A percentile compares a stretch with the other conserved stretches of the same genome.
These are phyloP conservation scores for Polytrichum formosum DNA, from an alignment of 225 moss, liverwort and hornwort genomes.

Conservation along the genomic window DNA sequence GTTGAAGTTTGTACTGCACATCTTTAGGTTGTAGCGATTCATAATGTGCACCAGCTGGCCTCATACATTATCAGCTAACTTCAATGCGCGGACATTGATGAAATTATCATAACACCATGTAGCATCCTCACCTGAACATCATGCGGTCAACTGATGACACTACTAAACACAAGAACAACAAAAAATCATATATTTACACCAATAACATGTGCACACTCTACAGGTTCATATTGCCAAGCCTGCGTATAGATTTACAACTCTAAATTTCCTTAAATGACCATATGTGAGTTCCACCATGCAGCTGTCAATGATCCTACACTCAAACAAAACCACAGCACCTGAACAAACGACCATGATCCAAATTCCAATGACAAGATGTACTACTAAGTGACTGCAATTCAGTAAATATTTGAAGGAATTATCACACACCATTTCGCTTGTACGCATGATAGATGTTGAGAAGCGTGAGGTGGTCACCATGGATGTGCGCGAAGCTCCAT, in stretches of 20 bases:
- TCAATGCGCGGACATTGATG: conserved; percentile 86
- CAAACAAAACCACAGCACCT: too few relatives aligned
- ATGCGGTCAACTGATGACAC: not conserved
- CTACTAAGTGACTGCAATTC: not conserved
- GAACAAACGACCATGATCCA: too few relatives aligned
- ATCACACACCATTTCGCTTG: conserved; percentile 88
- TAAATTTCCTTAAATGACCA: too few relatives aligned
- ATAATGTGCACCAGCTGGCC: conserved; percentile 96
- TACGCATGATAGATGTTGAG: conserved; percentile 99
- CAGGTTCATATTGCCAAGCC: too few relatives aligned
- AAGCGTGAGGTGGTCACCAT: conserved; percentile 98
- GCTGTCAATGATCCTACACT: too few relatives aligned
- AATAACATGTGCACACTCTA: too few relatives aligned
- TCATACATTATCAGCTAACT: conserved; percentile 94
- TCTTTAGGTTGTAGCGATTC: conserved; percentile 98
- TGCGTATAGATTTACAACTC: too few relatives aligned
- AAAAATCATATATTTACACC: too few relatives aligned
- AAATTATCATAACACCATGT: conserved; percentile 99
- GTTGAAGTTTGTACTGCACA: conserved; percentile 98
- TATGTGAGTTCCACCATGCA: too few relatives aligned
- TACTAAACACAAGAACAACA: too few relatives aligned
- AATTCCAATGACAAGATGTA: not conserved
- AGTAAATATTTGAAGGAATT: not conserved
- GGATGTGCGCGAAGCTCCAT: conserved; percentile 99
- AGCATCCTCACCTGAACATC: conserved; percentile 77